phyloP scores from a whole-genome alignment of 2,329 filamentous ascomycete species.

The Blastomyces emzantsi region DNA sequence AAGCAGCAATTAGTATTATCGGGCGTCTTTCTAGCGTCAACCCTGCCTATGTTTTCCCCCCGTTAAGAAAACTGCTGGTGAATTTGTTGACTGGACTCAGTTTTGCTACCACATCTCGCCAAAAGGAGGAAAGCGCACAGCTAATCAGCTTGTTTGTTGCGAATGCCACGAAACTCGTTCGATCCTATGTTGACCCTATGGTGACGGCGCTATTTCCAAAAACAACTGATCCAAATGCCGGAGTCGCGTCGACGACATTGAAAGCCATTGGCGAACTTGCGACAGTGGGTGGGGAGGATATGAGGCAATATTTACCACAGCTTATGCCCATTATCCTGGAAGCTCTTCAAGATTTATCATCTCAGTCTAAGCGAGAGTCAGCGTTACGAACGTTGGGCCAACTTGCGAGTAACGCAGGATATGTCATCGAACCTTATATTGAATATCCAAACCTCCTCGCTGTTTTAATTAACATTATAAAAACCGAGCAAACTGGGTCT shows the following conservation, averaged over 20 bases:
- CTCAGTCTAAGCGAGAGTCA: slow-evolving; percentile 79
- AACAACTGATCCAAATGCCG: slow-evolving; percentile 71
- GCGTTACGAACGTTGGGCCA: slow-evolving; percentile 86
- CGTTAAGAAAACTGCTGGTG: slow-evolving; percentile 85
- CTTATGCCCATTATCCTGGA: slow-evolving; percentile 95
- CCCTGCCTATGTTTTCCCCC: slow-evolving; percentile 95
- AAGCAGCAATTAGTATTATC: slow-evolving; percentile 93
- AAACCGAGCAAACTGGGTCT: slow-evolving; percentile 78
- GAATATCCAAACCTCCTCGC: slow-evolving; percentile 92
- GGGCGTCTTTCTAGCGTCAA: slow-evolving; percentile 85
- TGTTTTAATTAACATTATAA: slow-evolving; percentile 87
- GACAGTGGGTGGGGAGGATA: slow-evolving; percentile 86
- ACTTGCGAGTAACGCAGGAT: slow-evolving; percentile 89
- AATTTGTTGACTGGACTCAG: slow-evolving; percentile 94
- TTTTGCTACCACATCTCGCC: slow-evolving; percentile 85
- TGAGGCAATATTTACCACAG: slow-evolving; percentile 81
- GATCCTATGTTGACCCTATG: slow-evolving; percentile 95
- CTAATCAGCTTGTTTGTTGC: slow-evolving; percentile 86
- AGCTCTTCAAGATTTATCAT: slow-evolving; percentile 87
- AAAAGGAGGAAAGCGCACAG: slow-evolving; percentile 94
- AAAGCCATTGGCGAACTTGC: slow-evolving; percentile 91
- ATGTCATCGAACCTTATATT: slow-evolving; percentile 92
- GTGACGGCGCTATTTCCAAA: slow-evolving; percentile 86
- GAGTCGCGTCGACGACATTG: slow-evolving; percentile 89
- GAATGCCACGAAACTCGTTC: slow-evolving; percentile 86